A percentile compares a stretch with the other conserved stretches of the same genome.
phyloP scores from a whole-genome alignment of 2,329 filamentous ascomycete species.

The Diatrype stigma region DNA sequence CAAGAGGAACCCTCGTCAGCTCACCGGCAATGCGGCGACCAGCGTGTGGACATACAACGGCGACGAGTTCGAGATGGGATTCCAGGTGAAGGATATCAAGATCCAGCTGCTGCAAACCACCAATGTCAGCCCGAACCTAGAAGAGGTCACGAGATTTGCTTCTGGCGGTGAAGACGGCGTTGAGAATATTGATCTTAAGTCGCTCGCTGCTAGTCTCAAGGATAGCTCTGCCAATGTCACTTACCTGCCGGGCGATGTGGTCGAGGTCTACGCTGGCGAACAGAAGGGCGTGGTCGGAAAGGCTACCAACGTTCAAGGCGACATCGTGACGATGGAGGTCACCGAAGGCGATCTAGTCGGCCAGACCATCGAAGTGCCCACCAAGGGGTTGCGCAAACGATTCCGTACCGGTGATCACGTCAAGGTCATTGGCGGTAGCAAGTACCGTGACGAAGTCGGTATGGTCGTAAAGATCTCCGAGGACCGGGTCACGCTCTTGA shows the following conservation, averaged over 20 bases:
- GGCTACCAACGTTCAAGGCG: slow-evolving; percentile 78
- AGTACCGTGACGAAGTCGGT: slow-evolving; percentile 90
- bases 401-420: slow-evolving; percentile 95
- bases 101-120: slow-evolving; percentile 81
- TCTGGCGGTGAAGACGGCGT: slow-evolving; percentile 86
- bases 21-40: slow-evolving; percentile 66
- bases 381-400: slow-evolving; percentile 85
- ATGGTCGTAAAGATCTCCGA: slow-evolving; percentile 94
- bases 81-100: slow-evolving; percentile 90
- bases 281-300: slow-evolving; percentile 87
- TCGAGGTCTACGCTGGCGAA: slow-evolving; percentile 93
- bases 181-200: slow-evolving; percentile 87
- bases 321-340: slow-evolving; percentile 87
- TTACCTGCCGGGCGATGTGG: slow-evolving; percentile 90
- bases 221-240: slow-evolving; percentile 75
- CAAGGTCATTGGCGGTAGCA: slow-evolving; percentile 95
- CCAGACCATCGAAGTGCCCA: slow-evolving; percentile 85
- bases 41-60: slow-evolving; percentile 82
- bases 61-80: slow-evolving; percentile 89
- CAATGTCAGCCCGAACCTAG: slow-evolving; percentile 86
- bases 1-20: slow-evolving; percentile 69
- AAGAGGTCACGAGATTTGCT: slow-evolving; percentile 94
- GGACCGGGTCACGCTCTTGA: slow-evolving; percentile 87
- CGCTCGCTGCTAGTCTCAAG: slow-evolving; percentile 84
- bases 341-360: slow-evolving; percentile 77